Evolutionary conservation across 495 filamentous ascomycete genomes (phyloP).

Genomic region (Alectoria sarmentosa): DNA sequence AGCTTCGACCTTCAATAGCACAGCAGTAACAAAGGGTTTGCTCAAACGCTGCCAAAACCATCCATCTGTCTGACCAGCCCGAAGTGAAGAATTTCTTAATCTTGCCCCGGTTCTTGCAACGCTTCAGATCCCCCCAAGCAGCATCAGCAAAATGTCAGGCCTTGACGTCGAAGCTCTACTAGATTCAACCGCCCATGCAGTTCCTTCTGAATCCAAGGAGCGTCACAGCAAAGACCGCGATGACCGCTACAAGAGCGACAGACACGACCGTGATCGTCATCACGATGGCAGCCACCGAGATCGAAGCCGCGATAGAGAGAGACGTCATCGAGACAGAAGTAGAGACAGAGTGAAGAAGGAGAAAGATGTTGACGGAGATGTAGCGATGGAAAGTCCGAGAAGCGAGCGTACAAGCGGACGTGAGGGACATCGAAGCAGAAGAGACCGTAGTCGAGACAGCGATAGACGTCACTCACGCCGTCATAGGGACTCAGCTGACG

Average conservation of each 20-base stretch:
- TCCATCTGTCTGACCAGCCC: constrained; percentile 38
- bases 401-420: constrained; percentile 78
- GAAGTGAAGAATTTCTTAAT: constrained; percentile 42
- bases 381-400: constrained; percentile 59
- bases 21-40: constrained; percentile 28
- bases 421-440: constrained; percentile 75
- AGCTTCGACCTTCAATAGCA: background rate
- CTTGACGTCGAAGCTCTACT: constrained; percentile 91
- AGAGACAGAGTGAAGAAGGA: constrained; percentile 57
- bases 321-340: constrained; percentile 53
- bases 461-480: constrained; percentile 74
- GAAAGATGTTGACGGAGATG: constrained; percentile 56
- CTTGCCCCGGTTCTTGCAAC: constrained; percentile 23
- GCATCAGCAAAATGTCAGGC: constrained; percentile 62
- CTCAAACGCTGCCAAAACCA: constrained; percentile 19
- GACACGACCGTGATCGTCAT: constrained; percentile 49
- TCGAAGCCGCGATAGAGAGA: constrained; percentile 51
- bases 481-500: constrained; percentile 60
- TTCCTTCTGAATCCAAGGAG: constrained; percentile 44
- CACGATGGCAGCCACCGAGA: constrained; percentile 41
- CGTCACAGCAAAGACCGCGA: constrained; percentile 49
- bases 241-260: constrained; percentile 42
- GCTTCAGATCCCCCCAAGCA: constrained; percentile 19
- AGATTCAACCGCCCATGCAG: constrained; percentile 71
- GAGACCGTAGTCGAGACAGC: constrained; percentile 74